Evolutionary conservation across 371 early-diverging fungal species (phyloP), one percentile per base, ranked within the genome.

Genomic region (Globomyces sp.): DNA sequence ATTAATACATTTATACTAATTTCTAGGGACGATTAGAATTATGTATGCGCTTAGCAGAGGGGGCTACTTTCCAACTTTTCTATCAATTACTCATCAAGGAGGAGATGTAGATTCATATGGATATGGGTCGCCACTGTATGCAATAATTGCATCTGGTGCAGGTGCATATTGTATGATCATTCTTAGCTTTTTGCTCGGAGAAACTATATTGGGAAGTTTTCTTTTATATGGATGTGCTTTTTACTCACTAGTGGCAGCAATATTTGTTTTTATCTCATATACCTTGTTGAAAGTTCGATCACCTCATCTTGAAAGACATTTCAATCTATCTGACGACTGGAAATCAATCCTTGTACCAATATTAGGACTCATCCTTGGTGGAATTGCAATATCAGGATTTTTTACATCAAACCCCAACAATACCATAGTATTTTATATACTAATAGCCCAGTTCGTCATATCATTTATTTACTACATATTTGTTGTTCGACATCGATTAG

Each of bases 361-460:
- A 9, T 3, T 55, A 11, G 55, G 55, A 37, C 5, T 55, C 6
- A 6, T 55, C 37, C 39, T 55, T 5, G 5, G 40, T 3, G 39
- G 4, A 39, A 34, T 55, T 1, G 40, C 40, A 9, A 55, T 55
- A 6, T 36, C 40, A 24, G 55, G 55, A 4, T 55, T 36, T 2
- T 55, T 55, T 55, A 39, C 55, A 39, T 36, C 55, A n/a, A 39
- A 55, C 40, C 40, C 55, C 24, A 55, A 55, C n/a, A 55, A 55
- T 39, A 39, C 37, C 6, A 55, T 55, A 34, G 10, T 55, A 2
- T 39, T 55, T 6, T 2, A 55, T n/a, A 55, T 55, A 11, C 24
- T 55, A 2, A 40, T 34, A 5, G 40, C 40, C 40, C 55, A 55
- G 40, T 5, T 55, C 4, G 6, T 55, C 3, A 6, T 55, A 4